Conservation (phyloP, 129 eudicot genomes). For the Deinandra increscens region DNA sequence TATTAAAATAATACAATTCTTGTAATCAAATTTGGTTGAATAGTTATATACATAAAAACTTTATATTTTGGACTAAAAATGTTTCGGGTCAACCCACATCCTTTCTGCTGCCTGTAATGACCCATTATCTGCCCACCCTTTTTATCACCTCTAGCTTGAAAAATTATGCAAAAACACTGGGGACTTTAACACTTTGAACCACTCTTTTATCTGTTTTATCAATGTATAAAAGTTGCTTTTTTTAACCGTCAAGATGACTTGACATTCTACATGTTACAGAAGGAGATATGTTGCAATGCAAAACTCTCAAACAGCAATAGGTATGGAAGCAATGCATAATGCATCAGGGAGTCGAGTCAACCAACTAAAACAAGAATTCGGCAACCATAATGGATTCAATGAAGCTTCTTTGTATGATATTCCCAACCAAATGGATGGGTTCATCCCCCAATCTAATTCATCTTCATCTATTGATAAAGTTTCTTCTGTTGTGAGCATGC, state of each 20-base stretch:
- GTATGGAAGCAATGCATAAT: constrained; percentile 60
- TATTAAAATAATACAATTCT: background rate
- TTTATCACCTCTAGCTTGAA: constrained; percentile 12
- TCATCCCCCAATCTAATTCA: constrained; percentile 61
- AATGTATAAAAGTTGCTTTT: background rate
- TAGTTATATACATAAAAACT: background rate
- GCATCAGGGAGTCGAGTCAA: constrained; percentile 43
- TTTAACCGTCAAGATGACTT: background rate
- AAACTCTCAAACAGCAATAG: constrained; percentile 61
- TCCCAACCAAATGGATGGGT: constrained; percentile 42
- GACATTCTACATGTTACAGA: constrained; percentile 40
- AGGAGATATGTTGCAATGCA: constrained; percentile 80
- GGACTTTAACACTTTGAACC: background rate
- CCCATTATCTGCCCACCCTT: background rate
- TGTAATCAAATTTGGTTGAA: background rate
- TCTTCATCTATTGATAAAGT: constrained; percentile 64
- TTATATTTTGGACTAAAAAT: background rate
- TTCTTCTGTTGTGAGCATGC: constrained; percentile 84
- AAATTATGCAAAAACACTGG: background rate
- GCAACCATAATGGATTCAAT: constrained; percentile 33
- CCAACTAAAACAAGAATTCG: constrained; percentile 45
- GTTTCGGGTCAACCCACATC: background rate
- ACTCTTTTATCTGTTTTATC: background rate
- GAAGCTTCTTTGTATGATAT: constrained; percentile 37
- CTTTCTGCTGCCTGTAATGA: background rate